Percentiles rank a stretch among this genome's conserved stretches.
These are phyloP conservation scores for Leccinum boreale DNA, from an alignment of 768 basidiomycete genomes.

Conservation along the genomic window DNA sequence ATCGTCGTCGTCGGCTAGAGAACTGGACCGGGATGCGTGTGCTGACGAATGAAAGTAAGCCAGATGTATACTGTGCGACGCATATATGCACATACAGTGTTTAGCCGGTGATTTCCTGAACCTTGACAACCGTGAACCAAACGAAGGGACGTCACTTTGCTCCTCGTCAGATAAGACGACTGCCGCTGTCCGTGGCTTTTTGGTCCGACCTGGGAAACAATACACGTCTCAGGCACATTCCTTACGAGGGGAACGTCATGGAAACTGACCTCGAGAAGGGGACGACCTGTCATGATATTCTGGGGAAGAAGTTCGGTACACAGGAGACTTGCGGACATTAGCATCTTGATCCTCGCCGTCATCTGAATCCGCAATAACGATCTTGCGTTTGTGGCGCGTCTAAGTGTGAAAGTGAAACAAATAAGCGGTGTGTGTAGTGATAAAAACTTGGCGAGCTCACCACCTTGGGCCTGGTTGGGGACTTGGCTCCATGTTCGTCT, in stretches of 20 bases:
- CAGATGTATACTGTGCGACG: not conserved
- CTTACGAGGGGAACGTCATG: not conserved
- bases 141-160: slow-evolving; percentile 42
- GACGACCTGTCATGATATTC: slow-evolving; percentile 25
- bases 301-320: slow-evolving; percentile 28
- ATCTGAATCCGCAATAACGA: slow-evolving; percentile 67
- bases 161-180: slow-evolving; percentile 48
- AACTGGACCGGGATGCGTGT: slow-evolving; percentile 36
- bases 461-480: slow-evolving; percentile 28
- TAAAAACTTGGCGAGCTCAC: slow-evolving; percentile 26
- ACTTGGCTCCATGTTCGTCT: slow-evolving; percentile 42
- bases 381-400: slow-evolving; percentile 61
- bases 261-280: slow-evolving; percentile 24
- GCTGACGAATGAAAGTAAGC: slow-evolving; percentile 30
- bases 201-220: slow-evolving; percentile 41
- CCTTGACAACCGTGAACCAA: slow-evolving; percentile 57
- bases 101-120: slow-evolving; percentile 65
- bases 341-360: slow-evolving; percentile 43
- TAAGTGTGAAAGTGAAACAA: slow-evolving; percentile 15
- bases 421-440: not conserved
- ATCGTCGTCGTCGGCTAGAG: slow-evolving; percentile 62
- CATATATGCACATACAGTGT: slow-evolving; percentile 37
- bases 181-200: slow-evolving; percentile 56
- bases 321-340: slow-evolving; percentile 8
- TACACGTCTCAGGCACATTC: slow-evolving; percentile 3